Percentiles rank a stretch among this genome's conserved stretches.
Conservation (phyloP, 306 rosid genomes). For the Quercus ilex region DNA sequence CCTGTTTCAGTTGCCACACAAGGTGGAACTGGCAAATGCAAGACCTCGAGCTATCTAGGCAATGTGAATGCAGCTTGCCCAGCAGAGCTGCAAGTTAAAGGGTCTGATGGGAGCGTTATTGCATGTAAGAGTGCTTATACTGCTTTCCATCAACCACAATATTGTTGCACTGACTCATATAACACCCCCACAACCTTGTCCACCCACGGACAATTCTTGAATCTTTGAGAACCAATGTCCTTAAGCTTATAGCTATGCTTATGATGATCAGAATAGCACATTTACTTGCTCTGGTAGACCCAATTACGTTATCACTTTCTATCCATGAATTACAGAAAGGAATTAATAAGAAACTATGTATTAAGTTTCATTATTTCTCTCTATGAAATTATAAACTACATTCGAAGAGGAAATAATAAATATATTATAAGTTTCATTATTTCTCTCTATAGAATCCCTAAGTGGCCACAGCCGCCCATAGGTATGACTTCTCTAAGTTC, state of each 20-base stretch:
- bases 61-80: slow-evolving; percentile 42
- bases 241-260: slow-evolving; percentile 64
- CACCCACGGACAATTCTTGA: slow-evolving; percentile 36
- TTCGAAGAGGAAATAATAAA: too few species aligned
- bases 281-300: slow-evolving; percentile 44
- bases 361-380: not conserved
- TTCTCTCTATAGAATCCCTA: too few species aligned
- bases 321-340: slow-evolving; percentile 30
- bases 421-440: too few species aligned
- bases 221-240: slow-evolving; percentile 54
- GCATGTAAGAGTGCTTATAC: slow-evolving; percentile 70
- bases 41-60: slow-evolving; percentile 16
- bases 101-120: slow-evolving; percentile 26
- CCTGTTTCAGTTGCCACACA: slow-evolving; percentile 41
- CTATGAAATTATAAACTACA: not conserved
- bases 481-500: too few species aligned
- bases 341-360: not conserved
- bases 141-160: slow-evolving; percentile 36
- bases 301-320: slow-evolving; percentile 49
- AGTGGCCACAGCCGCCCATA: too few species aligned
- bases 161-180: slow-evolving; percentile 45
- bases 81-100: slow-evolving; percentile 22
- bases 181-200: slow-evolving; percentile 19
- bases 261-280: slow-evolving; percentile 34
- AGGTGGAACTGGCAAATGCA: slow-evolving; percentile 40